A percentile compares a stretch with the other conserved stretches of the same genome.
Evolutionary conservation across 768 basidiomycete genomes (phyloP).

Genomic region (Candolleomyces aberdarensis): DNA sequence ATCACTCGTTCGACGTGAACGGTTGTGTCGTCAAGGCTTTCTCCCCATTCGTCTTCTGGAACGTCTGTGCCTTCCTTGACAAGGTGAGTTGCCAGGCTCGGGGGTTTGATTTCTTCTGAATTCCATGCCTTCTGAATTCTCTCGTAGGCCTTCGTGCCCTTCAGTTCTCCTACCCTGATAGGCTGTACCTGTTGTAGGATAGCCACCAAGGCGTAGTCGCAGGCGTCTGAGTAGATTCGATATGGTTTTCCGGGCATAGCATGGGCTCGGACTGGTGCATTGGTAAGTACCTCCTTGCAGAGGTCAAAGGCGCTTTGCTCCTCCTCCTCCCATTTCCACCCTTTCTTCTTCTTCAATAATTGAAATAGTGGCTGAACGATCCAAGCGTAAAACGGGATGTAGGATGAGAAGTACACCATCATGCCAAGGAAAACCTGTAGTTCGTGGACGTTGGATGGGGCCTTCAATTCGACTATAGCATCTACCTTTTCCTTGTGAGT

Average conservation of each 20-base stretch:
- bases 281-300: conserved; percentile 23
- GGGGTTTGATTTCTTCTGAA: conserved; percentile 20
- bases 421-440: conserved; percentile 16
- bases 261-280: conserved; percentile 30
- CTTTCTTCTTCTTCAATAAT: conserved; percentile 25
- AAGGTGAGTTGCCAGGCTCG: conserved; percentile 13
- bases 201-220: conserved; percentile 23
- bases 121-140: conserved; percentile 15
- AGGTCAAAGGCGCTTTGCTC: conserved; percentile 27
- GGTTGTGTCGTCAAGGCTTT: conserved; percentile 25
- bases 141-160: conserved; percentile 25
- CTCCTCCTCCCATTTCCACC: conserved; percentile 19
- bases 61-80: conserved; percentile 18
- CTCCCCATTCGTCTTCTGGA: conserved; percentile 18
- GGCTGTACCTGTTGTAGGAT: conserved; percentile 34
- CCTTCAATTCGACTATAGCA: conserved; percentile 27
- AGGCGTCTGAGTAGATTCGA: conserved; percentile 33
- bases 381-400: conserved; percentile 9
- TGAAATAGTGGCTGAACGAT: conserved; percentile 31
- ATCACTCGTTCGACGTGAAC: conserved; percentile 21
- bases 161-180: conserved; percentile 21
- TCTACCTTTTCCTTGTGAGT: conserved; percentile 31
- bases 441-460: conserved; percentile 21
- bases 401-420: no score
- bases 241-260: conserved; percentile 27